Evolutionary conservation across 768 basidiomycete species (phyloP).

Genomic region (Collybiopsis luxurians): DNA sequence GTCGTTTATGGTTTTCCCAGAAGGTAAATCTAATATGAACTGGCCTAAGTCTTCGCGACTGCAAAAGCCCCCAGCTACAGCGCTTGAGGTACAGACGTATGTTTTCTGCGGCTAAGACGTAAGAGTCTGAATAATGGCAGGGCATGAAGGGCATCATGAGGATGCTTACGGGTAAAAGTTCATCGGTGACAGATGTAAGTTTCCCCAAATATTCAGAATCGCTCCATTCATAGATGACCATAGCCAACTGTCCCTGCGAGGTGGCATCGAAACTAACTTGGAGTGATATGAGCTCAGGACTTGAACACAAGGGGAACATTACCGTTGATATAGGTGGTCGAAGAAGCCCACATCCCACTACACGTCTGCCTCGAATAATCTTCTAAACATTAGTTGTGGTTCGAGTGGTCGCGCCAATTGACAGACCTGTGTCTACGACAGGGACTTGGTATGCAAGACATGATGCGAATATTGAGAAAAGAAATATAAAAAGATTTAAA

Average conservation of each 20-base stretch:
- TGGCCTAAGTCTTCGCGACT: constrained; percentile 67
- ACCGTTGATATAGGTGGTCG: constrained; percentile 84
- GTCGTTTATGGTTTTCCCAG: constrained; percentile 55
- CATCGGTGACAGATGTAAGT: constrained; percentile 49
- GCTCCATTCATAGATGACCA: constrained; percentile 95
- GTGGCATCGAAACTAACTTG: constrained; percentile 73
- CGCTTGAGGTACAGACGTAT: constrained; percentile 88
- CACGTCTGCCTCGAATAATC: constrained; percentile 90
- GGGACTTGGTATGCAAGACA: constrained; percentile 57
- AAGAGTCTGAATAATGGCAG: constrained; percentile 11
- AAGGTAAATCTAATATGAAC: constrained; percentile 82
- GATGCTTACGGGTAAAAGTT: constrained; percentile 62
- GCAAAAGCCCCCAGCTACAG: constrained; percentile 73
- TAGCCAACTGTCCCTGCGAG: constrained; percentile 85
- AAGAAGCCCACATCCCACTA: constrained; percentile 90
- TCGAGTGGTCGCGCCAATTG: too few species aligned
- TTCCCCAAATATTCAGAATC: constrained; percentile 85
- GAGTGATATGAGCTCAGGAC: constrained; percentile 9
- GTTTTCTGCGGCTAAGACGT: constrained; percentile 65
- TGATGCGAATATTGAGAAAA: constrained; percentile 31
- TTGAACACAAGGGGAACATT: constrained; percentile 16
- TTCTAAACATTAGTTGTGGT: neutral
- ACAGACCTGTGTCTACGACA: constrained; percentile 57
- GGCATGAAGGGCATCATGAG: constrained; percentile 1
- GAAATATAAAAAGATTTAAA: constrained; percentile 20